A percentile compares a stretch with the other conserved stretches of the same genome.
phyloP scores from a whole-genome alignment of 352 stramenopile genomes.

The Phytopythium aichiense region DNA sequence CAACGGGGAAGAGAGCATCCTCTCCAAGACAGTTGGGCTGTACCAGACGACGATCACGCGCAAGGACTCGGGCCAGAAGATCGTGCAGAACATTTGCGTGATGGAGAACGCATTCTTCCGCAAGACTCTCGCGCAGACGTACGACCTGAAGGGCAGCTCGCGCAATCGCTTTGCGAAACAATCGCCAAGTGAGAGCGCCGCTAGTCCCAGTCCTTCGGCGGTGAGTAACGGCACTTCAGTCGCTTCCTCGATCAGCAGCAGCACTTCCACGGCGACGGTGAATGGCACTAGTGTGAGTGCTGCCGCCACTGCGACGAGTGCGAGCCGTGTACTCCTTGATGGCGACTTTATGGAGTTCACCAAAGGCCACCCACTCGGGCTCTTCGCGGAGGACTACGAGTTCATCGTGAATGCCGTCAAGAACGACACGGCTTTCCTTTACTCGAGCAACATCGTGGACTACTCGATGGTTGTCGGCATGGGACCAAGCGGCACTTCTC shows the following conservation, averaged over 20 bases:
- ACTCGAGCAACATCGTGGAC: slow-evolving; percentile 98
- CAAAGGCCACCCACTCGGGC: slow-evolving; percentile 64
- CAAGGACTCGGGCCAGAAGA: slow-evolving; percentile 89
- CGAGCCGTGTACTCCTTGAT: slow-evolving; percentile 66
- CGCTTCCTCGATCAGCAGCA: background rate
- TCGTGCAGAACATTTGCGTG: slow-evolving; percentile 89
- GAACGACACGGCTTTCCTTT: slow-evolving; percentile 97
- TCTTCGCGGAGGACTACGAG: slow-evolving; percentile 71
- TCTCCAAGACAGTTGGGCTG: slow-evolving; percentile 97
- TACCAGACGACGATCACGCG: slow-evolving; percentile 97
- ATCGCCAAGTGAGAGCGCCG: slow-evolving; percentile 14
- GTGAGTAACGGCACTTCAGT: background rate
- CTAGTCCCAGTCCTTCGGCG: background rate
- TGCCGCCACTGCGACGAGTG: background rate
- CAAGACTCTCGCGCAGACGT: slow-evolving; percentile 91
- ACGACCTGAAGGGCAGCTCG: slow-evolving; percentile 98
- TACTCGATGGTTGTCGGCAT: slow-evolving; percentile 98
- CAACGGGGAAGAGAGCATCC: slow-evolving; percentile 89
- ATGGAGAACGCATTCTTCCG: slow-evolving; percentile 98
- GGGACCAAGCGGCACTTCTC: slow-evolving; percentile 17
- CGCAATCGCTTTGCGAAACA: slow-evolving; percentile 90
- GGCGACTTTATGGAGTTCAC: slow-evolving; percentile 84
- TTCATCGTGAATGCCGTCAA: slow-evolving; percentile 87
- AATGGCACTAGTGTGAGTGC: slow-evolving; percentile 2
- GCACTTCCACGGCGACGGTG: background rate